A percentile compares a stretch with the other conserved stretches of the same genome.
These are phyloP conservation scores for Infundibulicybe gibba DNA, from an alignment of 768 basidiomycete species.

Conservation along the genomic window DNA sequence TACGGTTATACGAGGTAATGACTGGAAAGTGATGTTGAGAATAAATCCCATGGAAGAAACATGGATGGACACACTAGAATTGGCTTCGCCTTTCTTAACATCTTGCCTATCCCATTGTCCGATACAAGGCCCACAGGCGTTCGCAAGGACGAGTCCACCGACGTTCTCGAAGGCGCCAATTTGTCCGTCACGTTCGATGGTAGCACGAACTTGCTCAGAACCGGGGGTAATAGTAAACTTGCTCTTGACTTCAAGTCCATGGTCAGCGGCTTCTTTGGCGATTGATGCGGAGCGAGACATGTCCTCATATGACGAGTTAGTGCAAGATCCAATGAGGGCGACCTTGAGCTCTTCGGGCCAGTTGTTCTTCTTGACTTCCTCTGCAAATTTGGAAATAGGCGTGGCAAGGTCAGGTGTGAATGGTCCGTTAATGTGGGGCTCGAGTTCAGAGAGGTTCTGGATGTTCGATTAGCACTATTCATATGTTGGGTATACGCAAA, in stretches of 20 bases:
- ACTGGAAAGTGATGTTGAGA: slow-evolving; percentile 83
- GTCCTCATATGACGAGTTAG: slow-evolving; percentile 99
- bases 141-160: slow-evolving; percentile 93
- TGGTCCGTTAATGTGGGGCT: slow-evolving; percentile 99
- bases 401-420: slow-evolving; percentile 99
- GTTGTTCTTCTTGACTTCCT: slow-evolving; percentile 87
- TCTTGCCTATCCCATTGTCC: slow-evolving; percentile 99
- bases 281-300: slow-evolving; percentile 98
- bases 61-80: slow-evolving; percentile 99
- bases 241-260: slow-evolving; percentile 87
- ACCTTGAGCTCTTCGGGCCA: slow-evolving; percentile 98
- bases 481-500: slow-evolving; percentile 6
- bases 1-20: slow-evolving; percentile 99
- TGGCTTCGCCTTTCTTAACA: slow-evolving; percentile 93
- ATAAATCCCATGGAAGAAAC: slow-evolving; percentile 88
- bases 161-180: slow-evolving; percentile 83
- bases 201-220: slow-evolving; percentile 97
- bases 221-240: slow-evolving; percentile 98
- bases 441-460: slow-evolving; percentile 92
- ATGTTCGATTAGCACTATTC: slow-evolving; percentile 6
- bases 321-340: slow-evolving; percentile 97
- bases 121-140: slow-evolving; percentile 98
- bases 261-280: slow-evolving; percentile 80
- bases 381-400: slow-evolving; percentile 93
- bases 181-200: slow-evolving; percentile 94